A percentile compares a stretch with the other conserved stretches of the same genome.
phyloP scores from a whole-genome alignment of 2,329 filamentous ascomycete species.

The Penicillium sp. region DNA sequence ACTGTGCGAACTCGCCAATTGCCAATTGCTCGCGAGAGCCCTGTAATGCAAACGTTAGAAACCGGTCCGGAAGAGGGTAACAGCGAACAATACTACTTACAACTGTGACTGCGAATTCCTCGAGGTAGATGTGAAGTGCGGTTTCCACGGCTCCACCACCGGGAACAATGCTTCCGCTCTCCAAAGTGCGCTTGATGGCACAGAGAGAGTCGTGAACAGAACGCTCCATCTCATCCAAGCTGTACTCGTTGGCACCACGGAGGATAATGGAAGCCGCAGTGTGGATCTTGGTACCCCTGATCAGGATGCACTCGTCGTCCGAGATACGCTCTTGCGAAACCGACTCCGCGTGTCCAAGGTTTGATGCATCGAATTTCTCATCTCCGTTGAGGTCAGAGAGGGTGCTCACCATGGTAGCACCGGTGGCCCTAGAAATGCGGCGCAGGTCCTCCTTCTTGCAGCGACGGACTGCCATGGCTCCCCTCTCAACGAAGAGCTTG shows the following conservation, averaged over 20 bases:
- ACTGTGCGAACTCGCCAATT: slow-evolving; percentile 94
- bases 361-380: slow-evolving; percentile 89
- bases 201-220: slow-evolving; percentile 96
- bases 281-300: slow-evolving; percentile 93
- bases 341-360: slow-evolving; percentile 88
- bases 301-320: slow-evolving; percentile 94
- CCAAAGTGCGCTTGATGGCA: slow-evolving; percentile 93
- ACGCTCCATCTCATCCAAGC: slow-evolving; percentile 98
- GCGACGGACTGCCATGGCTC: slow-evolving; percentile 90
- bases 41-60: slow-evolving; percentile 33
- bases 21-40: slow-evolving; percentile 94
- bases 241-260: slow-evolving; percentile 91
- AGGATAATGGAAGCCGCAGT: slow-evolving; percentile 95
- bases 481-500: slow-evolving; percentile 91
- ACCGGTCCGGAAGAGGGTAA: not conserved
- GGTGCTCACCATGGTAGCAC: slow-evolving; percentile 87
- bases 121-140: slow-evolving; percentile 97
- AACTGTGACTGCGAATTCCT: slow-evolving; percentile 97
- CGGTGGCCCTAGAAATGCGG: slow-evolving; percentile 92
- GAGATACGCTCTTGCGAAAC: slow-evolving; percentile 98
- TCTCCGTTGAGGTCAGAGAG: slow-evolving; percentile 96
- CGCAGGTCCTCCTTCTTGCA: slow-evolving; percentile 99
- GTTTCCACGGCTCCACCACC: slow-evolving; percentile 97
- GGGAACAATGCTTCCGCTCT: slow-evolving; percentile 94
- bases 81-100: slow-evolving; percentile 46